Evolutionary conservation across 75 land plant species (phyloP).

Genomic region (Ceratopteris richardii): DNA sequence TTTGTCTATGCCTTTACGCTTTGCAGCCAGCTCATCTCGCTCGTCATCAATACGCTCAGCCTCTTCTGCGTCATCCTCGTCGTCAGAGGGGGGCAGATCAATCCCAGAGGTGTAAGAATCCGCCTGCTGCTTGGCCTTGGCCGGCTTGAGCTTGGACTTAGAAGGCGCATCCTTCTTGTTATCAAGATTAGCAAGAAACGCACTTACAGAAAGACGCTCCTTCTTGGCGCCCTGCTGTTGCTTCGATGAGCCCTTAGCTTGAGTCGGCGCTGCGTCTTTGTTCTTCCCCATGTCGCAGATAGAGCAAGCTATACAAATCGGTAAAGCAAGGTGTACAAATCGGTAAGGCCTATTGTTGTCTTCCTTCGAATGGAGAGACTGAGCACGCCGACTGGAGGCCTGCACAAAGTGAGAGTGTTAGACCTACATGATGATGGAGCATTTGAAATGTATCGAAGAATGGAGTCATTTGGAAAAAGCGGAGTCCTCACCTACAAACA

Average conservation of each 20-base stretch:
- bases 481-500: too few relatives aligned
- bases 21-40: not conserved
- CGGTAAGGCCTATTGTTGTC: too few relatives aligned
- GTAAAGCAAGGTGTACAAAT: not conserved
- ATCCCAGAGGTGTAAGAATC: constrained; percentile 54
- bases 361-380: too few relatives aligned
- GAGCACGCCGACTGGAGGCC: too few relatives aligned
- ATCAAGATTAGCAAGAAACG: constrained; percentile 58
- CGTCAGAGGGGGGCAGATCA: constrained; percentile 88
- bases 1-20: not conserved
- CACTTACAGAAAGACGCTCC: constrained; percentile 61
- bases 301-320: constrained; percentile 44
- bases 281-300: constrained; percentile 14
- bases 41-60: constrained; percentile 20
- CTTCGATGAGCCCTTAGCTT: not conserved
- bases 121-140: constrained; percentile 14
- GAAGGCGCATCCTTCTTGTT: constrained; percentile 39
- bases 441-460: too few relatives aligned
- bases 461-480: too few relatives aligned
- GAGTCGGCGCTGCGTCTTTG: constrained; percentile 12
- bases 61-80: constrained; percentile 47
- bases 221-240: constrained; percentile 24
- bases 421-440: too few relatives aligned
- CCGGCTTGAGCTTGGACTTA: constrained; percentile 36
- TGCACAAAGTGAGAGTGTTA: too few relatives aligned